Base-by-base conservation (phyloP, 2,329 filamentous ascomycete genomes). In the Penicillium digitatum region DNA sequence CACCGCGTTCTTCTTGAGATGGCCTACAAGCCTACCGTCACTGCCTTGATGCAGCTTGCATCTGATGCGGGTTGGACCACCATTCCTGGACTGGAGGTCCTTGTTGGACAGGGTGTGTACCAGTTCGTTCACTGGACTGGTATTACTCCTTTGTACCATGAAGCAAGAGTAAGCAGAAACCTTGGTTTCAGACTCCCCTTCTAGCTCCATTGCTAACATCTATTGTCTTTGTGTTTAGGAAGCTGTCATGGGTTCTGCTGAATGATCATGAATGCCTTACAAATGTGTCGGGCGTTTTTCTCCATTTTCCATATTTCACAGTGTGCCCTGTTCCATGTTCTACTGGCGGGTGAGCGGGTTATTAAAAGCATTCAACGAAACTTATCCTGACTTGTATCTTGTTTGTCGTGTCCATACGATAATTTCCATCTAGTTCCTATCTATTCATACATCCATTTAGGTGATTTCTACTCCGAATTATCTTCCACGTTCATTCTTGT, bases 11-110 rank as follows among this genome's bases (percentile, higher is more conserved):
- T 97, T 57, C 76, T 97, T 3, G 94, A 99, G 73, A 96, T 99
- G 92, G 93, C 94, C 2, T 99, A 99, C 74, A 95, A 93, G 74
- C 94, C 94, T 20, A 79, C 82, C 0, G 82, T 89, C 49, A 99
- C 94, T 5, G 83, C 87, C 8, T 74, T 96, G 62, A 96, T 97
- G 86, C 82, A 88, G 69, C 77, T 96, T 69, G 93, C 92, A 2
- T 81, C 85, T 64, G 82, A 87, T 62, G 82, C 83, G 12, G 87
- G 87, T 3, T 99, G 94, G 94, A 81, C 77, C 53, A 90, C 88
- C 2, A 87, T 97, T 59, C 87, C 90, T 8, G 94, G 94, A 0
- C 74, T 96, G 37, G 94, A 99, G 73, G 91, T 94, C 29, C 79
- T 99, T 52, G 86, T 91, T 57, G 90, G 89, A 5, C 94, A 99